A percentile compares a stretch with the other conserved stretches of the same genome.
Conservation (phyloP, 148 eudicot genomes). For the Fallopia convolvulus region DNA sequence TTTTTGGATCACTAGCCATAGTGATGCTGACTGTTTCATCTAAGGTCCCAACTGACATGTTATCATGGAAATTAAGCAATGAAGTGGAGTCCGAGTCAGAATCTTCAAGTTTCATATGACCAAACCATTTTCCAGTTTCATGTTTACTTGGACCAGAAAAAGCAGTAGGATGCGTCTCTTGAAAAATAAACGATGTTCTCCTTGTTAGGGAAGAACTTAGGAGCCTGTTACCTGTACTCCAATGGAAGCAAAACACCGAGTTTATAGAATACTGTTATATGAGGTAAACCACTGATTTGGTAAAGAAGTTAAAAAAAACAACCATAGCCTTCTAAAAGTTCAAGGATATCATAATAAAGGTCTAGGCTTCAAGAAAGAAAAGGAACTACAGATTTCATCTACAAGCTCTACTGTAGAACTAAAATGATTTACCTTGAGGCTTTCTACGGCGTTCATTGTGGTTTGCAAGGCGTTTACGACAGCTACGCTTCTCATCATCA, state of each 20-base stretch:
- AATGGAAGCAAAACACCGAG: too few species aligned
- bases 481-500: slow-evolving; percentile 90
- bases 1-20: not conserved
- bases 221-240: slow-evolving; percentile 12
- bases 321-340: too few species aligned
- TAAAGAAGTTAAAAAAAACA: too few species aligned
- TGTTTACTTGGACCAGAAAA: slow-evolving; percentile 18
- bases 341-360: too few species aligned
- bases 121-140: slow-evolving; percentile 13
- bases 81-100: not conserved
- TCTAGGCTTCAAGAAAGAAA: not conserved
- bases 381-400: not conserved
- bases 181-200: slow-evolving; percentile 38
- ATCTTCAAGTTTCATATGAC: slow-evolving; percentile 13
- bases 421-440: slow-evolving; percentile 24
- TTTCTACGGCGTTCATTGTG: slow-evolving; percentile 86
- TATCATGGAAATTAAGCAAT: slow-evolving; percentile 2
- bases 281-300: too few species aligned
- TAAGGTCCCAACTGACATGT: not conserved
- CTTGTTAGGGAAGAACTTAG: slow-evolving; percentile 7
- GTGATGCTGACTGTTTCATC: not conserved
- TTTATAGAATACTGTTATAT: too few species aligned
- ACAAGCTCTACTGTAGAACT: not conserved
- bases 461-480: slow-evolving; percentile 87
- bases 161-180: slow-evolving; percentile 27